A percentile compares a stretch with the other conserved stretches of the same genome.
phyloP scores from a whole-genome alignment of 192 early-diverging fungal species.

The Chytriomyces confervae region DNA sequence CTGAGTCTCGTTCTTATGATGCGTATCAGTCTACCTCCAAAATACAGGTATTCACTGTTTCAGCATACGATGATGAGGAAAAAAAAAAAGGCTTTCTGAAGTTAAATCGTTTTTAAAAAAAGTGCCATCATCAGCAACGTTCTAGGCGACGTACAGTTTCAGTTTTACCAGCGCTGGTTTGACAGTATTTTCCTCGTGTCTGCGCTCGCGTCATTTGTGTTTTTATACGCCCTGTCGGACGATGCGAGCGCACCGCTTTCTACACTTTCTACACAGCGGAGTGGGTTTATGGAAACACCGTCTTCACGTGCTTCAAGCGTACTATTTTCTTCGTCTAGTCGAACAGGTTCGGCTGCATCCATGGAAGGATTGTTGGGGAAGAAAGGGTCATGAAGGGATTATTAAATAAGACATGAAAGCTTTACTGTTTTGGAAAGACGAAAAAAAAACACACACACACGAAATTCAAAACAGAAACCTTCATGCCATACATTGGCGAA shows the following conservation, averaged over 20 bases:
- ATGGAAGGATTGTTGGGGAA: too few species aligned
- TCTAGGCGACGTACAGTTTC: conserved; percentile 81
- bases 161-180: conserved; percentile 94
- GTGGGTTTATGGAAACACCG: too few species aligned
- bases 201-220: conserved; percentile 71
- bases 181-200: conserved; percentile 89
- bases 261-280: too few species aligned
- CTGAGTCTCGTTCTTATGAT: conserved; percentile 91
- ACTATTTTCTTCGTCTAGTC: too few species aligned
- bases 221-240: conserved; percentile 50
- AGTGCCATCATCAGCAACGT: conserved; percentile 79
- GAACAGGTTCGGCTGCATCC: too few species aligned
- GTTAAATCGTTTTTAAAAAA: not conserved
- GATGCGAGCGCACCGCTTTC: not conserved
- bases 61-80: not conserved
- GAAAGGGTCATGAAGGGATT: too few species aligned
- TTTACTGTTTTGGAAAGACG: too few species aligned
- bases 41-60: conserved; percentile 65
- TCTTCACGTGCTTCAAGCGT: too few species aligned
- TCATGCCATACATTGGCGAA: too few species aligned
- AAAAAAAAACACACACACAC: too few species aligned
- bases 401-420: too few species aligned
- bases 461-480: too few species aligned
- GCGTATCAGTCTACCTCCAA: conserved; percentile 82
- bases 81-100: not conserved